Conservation (phyloP, 768 basidiomycete species). For the Boletus subparvulus region DNA sequence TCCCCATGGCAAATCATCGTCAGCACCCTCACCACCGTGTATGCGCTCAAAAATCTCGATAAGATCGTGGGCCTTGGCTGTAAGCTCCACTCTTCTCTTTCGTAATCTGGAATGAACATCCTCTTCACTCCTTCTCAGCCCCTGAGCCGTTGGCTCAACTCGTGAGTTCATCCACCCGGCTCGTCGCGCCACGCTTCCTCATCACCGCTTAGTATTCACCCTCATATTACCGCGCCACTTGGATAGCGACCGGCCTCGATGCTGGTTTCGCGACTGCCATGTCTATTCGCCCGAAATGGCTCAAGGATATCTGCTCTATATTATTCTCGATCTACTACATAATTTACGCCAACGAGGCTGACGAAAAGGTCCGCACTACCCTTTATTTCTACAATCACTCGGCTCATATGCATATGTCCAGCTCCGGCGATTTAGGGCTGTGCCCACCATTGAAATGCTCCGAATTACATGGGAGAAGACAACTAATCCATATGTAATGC, state of each 20-base stretch:
- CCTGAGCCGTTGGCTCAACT: conserved; percentile 91
- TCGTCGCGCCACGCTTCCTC: conserved; percentile 5
- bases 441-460: conserved; percentile 95
- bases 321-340: conserved; percentile 91
- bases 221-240: conserved; percentile 94
- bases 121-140: conserved; percentile 44
- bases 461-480: conserved; percentile 98
- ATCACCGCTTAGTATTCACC: conserved; percentile 67
- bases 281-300: conserved; percentile 88
- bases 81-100: conserved; percentile 29
- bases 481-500: conserved; percentile 77
- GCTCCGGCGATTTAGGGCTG: conserved; percentile 89
- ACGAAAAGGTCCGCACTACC: conserved; percentile 78
- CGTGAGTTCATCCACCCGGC: conserved; percentile 44
- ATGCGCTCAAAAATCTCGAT: conserved; percentile 81
- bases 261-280: conserved; percentile 97
- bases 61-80: conserved; percentile 80
- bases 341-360: conserved; percentile 82
- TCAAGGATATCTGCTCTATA: conserved; percentile 83
- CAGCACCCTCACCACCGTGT: conserved; percentile 80
- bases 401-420: conserved; percentile 31
- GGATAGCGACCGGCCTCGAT: conserved; percentile 92
- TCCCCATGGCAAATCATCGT: conserved; percentile 96
- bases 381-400: background rate
- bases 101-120: background rate